Conservation (phyloP, 768 basidiomycete genomes). For the Lactarius akahatsu region DNA sequence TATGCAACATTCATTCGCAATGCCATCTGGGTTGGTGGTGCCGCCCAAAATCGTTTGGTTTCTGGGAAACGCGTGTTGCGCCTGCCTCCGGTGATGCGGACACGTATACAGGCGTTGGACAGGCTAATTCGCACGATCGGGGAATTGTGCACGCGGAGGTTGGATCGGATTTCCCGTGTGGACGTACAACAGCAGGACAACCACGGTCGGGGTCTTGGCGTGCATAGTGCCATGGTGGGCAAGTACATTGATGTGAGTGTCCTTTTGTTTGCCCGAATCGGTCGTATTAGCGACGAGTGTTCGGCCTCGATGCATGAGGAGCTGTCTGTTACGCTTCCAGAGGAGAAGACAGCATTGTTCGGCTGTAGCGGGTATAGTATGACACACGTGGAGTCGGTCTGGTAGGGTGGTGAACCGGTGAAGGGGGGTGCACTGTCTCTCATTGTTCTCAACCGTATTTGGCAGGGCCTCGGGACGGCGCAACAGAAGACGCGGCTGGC, state of each 20-base stretch:
- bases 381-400: conserved; percentile 13
- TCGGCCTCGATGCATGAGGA: conserved; percentile 10
- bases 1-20: conserved; percentile 7
- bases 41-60: conserved; percentile 11
- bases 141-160: conserved; percentile 20
- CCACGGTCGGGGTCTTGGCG: conserved; percentile 5
- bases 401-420: not conserved
- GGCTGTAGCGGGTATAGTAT: conserved; percentile 11
- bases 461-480: conserved; percentile 17
- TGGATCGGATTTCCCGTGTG: conserved; percentile 26
- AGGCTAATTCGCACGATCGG: conserved; percentile 24
- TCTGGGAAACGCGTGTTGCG: conserved; percentile 24
- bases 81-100: conserved; percentile 20
- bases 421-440: conserved; percentile 9
- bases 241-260: conserved; percentile 28
- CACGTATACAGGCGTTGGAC: conserved; percentile 19
- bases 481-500: conserved; percentile 24
- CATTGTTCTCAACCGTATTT: conserved; percentile 28
- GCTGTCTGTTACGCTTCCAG: conserved; percentile 9
- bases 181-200: conserved; percentile 18
- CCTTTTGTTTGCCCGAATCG: conserved; percentile 23
- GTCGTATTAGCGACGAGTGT: conserved; percentile 14
- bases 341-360: not conserved
- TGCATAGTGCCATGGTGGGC: conserved; percentile 23
- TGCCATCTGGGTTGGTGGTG: conserved; percentile 6